Percentiles rank a stretch among this genome's conserved stretches.
Evolutionary conservation across 2,329 filamentous ascomycete species (phyloP).

Genomic region (Trichoderma endophyticum): DNA sequence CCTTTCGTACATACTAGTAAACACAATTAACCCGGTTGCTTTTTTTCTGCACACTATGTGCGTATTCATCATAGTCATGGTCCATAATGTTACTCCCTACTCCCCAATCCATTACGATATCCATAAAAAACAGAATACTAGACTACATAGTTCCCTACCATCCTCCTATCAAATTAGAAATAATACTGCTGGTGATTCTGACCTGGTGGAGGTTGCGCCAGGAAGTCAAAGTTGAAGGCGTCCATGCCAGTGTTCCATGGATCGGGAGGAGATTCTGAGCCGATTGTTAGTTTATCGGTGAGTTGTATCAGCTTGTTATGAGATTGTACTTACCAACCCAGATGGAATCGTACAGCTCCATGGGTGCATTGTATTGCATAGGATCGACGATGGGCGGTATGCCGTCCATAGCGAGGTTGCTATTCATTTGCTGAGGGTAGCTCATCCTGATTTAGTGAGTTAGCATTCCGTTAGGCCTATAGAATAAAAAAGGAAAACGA

Average conservation of each 20-base stretch:
- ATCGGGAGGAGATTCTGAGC: conserved; percentile 54
- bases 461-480: not conserved
- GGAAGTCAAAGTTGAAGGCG: conserved; percentile 58
- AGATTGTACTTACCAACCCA: conserved; percentile 56
- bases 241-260: conserved; percentile 55
- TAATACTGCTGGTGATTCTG: conserved; percentile 60
- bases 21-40: not conserved
- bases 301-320: not conserved
- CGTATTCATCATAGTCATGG: not conserved
- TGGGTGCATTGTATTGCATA: conserved; percentile 59
- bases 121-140: not conserved
- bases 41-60: not conserved
- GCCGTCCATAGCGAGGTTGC: conserved; percentile 40
- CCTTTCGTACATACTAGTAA: not conserved
- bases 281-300: conserved; percentile 18
- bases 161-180: conserved; percentile 37
- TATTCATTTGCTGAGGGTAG: conserved; percentile 35
- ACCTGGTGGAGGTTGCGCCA: conserved; percentile 57
- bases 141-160: not conserved
- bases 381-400: conserved; percentile 53
- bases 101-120: not conserved
- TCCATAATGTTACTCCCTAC: not conserved
- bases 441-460: not conserved
- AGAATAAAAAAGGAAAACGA: not conserved
- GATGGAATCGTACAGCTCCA: conserved; percentile 67